Conservation (phyloP, 805 yeast species). For the Pichia paraexigua region DNA sequence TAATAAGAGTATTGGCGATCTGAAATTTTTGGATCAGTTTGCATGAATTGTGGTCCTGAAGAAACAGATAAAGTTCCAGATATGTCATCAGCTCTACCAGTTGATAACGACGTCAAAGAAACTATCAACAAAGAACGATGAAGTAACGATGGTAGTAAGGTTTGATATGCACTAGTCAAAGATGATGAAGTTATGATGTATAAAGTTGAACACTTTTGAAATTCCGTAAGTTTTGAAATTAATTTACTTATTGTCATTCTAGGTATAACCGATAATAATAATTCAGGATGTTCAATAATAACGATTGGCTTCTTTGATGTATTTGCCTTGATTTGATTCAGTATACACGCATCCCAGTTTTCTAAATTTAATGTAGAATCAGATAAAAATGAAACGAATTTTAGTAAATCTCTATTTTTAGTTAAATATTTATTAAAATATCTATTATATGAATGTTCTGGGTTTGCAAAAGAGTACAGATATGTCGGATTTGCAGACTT, state of each 20-base stretch:
- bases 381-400: slow-evolving; percentile 34
- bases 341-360: slow-evolving; percentile 16
- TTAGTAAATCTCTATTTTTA: slow-evolving; percentile 19
- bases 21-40: not conserved
- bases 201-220: slow-evolving; percentile 32
- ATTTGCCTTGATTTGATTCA: slow-evolving; percentile 10
- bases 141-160: slow-evolving; percentile 20
- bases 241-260: slow-evolving; percentile 7
- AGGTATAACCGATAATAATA: slow-evolving; percentile 16
- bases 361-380: slow-evolving; percentile 21
- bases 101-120: slow-evolving; percentile 57
- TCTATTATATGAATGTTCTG: slow-evolving; percentile 3
- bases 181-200: slow-evolving; percentile 26
- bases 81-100: slow-evolving; percentile 78
- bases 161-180: not conserved
- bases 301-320: slow-evolving; percentile 10
- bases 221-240: slow-evolving; percentile 13
- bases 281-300: slow-evolving; percentile 26
- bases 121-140: slow-evolving; percentile 47
- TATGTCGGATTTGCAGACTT: not conserved
- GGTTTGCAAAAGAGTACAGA: not conserved
- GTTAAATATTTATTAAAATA: slow-evolving; percentile 3
- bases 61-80: slow-evolving; percentile 63
- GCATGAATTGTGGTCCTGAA: slow-evolving; percentile 34
- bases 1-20: slow-evolving; percentile 5